phyloP scores from a whole-genome alignment of 164 flowering plant species.

The Kalanchoe fedtschenkoi region DNA sequence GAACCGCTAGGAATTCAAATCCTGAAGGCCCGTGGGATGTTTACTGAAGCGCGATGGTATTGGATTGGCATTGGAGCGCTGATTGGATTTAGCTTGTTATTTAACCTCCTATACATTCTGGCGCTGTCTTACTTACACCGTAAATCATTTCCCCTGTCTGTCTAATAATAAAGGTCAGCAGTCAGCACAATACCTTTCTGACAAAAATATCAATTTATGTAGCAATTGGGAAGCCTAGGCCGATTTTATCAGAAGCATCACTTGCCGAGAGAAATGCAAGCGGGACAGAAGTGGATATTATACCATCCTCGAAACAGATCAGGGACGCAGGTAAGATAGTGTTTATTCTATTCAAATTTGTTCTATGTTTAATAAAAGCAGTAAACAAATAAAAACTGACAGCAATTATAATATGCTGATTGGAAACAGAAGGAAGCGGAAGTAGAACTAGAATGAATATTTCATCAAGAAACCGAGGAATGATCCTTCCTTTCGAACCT shows the following conservation, averaged over 20 bases:
- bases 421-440: conserved; percentile 11
- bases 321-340: conserved; percentile 9
- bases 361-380: neutral
- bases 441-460: conserved; percentile 11
- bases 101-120: conserved; percentile 28
- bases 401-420: neutral
- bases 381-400: too few species aligned
- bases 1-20: conserved; percentile 30
- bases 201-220: conserved; percentile 5
- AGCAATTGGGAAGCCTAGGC: conserved; percentile 51
- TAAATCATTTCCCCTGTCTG: conserved; percentile 14
- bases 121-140: conserved; percentile 39
- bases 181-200: neutral
- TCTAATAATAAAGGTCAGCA: neutral
- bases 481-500: conserved; percentile 37
- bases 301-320: conserved; percentile 10
- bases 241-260: conserved; percentile 23
- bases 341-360: too few species aligned
- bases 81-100: conserved; percentile 28
- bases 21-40: conserved; percentile 33
- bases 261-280: conserved; percentile 16
- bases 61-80: conserved; percentile 45
- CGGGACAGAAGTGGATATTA: conserved; percentile 14
- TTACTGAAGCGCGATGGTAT: conserved; percentile 35
- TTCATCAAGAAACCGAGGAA: conserved; percentile 26